A percentile compares a stretch with the other conserved stretches of the same genome.
Evolutionary conservation across 306 rosid genomes (phyloP).

Genomic region (Sechiopsis laciniata): DNA sequence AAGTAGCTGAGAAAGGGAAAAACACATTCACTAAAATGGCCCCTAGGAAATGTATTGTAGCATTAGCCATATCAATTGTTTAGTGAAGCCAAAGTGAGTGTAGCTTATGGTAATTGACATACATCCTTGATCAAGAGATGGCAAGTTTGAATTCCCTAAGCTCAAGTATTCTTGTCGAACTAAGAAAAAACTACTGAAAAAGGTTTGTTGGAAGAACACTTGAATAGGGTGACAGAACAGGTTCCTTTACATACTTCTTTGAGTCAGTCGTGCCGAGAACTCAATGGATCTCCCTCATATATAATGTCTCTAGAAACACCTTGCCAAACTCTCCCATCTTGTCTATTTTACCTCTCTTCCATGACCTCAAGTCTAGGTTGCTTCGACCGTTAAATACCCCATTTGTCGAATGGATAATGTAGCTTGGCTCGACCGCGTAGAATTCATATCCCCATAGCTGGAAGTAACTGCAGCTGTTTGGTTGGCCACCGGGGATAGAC

Average conservation of each 20-base stretch:
- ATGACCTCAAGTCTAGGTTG: not conserved
- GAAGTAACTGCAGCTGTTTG: slow-evolving; percentile 62
- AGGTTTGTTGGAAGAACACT: slow-evolving; percentile 44
- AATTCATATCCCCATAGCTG: slow-evolving; percentile 80
- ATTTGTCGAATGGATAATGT: slow-evolving; percentile 35
- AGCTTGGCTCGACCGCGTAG: slow-evolving; percentile 40
- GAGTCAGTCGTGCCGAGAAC: slow-evolving; percentile 40
- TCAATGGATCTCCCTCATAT: not conserved
- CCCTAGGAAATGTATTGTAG: no score
- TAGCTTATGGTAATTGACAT: no score
- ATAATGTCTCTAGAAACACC: slow-evolving; percentile 58
- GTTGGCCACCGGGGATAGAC: slow-evolving; percentile 58
- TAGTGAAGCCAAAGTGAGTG: no score
- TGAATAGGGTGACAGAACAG: slow-evolving; percentile 46
- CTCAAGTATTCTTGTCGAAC: no score
- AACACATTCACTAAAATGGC: no score
- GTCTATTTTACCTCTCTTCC: no score
- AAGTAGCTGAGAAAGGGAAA: no score
- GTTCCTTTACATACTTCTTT: slow-evolving; percentile 39
- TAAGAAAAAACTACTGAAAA: no score
- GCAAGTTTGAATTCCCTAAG: no score
- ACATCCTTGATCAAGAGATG: no score
- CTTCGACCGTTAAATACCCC: slow-evolving; percentile 48
- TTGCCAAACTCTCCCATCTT: slow-evolving; percentile 19
- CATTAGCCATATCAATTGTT: no score